Conservation (phyloP, 129 eudicot species). For the Saussurea involucrata region DNA sequence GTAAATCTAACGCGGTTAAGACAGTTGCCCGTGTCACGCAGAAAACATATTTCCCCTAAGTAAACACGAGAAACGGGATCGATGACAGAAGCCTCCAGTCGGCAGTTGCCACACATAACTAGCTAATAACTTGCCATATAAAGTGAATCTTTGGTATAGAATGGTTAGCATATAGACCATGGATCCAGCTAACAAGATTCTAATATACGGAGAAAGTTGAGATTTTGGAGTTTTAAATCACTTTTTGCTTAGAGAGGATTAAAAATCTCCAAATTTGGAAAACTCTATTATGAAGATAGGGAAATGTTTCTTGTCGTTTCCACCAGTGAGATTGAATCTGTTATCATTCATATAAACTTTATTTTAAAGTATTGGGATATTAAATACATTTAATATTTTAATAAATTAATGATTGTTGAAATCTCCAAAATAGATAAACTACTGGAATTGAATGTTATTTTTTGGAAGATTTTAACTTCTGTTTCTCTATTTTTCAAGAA, state of each 20-base stretch:
- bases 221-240: no score
- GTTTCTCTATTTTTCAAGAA: neutral
- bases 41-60: neutral
- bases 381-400: neutral
- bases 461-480: neutral
- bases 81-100: neutral
- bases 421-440: neutral
- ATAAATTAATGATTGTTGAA: neutral
- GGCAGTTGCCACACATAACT: neutral
- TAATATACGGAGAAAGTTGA: neutral
- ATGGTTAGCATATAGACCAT: no score
- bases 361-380: neutral
- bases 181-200: neutral
- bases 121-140: no score
- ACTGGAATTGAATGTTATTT: neutral
- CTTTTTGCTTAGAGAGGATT: neutral
- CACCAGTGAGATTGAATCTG: neutral
- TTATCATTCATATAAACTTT: neutral
- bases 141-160: no score
- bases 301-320: neutral
- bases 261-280: no score
- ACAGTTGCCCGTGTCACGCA: neutral
- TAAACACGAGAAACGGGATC: no score
- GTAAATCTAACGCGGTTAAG: neutral
- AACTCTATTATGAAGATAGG: no score